These are phyloP conservation scores for Diaporthe batatas DNA, from an alignment of 2,329 filamentous ascomycete species.

Conservation along the genomic window DNA sequence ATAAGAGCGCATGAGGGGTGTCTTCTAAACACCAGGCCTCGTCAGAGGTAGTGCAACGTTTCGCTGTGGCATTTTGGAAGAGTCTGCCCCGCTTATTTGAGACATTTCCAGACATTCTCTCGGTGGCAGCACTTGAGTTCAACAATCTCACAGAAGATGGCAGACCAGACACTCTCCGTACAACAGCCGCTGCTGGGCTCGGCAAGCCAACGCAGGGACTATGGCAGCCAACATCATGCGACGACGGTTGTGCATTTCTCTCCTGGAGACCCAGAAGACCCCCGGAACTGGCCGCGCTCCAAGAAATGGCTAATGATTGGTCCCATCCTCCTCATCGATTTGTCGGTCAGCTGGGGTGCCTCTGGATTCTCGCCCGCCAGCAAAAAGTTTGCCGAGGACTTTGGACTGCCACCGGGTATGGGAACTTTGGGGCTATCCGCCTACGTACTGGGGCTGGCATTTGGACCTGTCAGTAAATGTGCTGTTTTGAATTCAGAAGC, in stretches of 20 bases:
- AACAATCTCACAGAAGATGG: background rate
- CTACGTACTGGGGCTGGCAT: slow-evolving; percentile 61
- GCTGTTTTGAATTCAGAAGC: background rate
- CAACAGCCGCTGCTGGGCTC: slow-evolving; percentile 32
- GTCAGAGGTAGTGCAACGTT: background rate
- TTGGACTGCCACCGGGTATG: slow-evolving; percentile 55
- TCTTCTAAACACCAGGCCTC: background rate
- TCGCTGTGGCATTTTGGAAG: background rate
- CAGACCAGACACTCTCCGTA: background rate
- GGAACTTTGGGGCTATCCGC: slow-evolving; percentile 60
- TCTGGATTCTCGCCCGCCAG: slow-evolving; percentile 61
- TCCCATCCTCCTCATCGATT: slow-evolving; percentile 49
- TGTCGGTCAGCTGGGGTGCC: slow-evolving; percentile 58
- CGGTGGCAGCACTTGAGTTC: fast-evolving
- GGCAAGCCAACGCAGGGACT: background rate
- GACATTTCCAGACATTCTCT: too few species aligned
- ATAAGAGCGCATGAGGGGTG: slow-evolving; percentile 17
- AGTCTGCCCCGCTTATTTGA: background rate
- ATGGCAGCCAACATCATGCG: background rate
- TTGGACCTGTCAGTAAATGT: slow-evolving; percentile 46
- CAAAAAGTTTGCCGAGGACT: slow-evolving; percentile 56
- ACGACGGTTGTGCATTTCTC: slow-evolving; percentile 42
- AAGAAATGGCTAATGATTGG: slow-evolving; percentile 52
- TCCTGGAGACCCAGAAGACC: slow-evolving; percentile 46
- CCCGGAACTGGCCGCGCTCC: slow-evolving; percentile 52